phyloP scores from a whole-genome alignment of 2,329 filamentous ascomycete species.

The Seiridium unicorne region DNA sequence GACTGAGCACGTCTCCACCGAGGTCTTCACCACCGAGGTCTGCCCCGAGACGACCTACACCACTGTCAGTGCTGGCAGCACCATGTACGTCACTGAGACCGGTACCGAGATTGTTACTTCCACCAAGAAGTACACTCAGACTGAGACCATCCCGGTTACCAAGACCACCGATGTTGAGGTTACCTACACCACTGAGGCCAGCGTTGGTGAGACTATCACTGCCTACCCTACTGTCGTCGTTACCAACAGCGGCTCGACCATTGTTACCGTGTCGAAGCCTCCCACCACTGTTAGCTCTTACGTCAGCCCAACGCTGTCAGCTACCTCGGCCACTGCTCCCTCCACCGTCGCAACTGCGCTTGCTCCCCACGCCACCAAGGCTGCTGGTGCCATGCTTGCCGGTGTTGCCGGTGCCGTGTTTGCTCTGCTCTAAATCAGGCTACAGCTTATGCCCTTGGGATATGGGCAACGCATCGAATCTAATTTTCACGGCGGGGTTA shows the following conservation, averaged over 20 bases:
- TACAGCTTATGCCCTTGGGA: background rate
- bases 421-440: slow-evolving; percentile 18
- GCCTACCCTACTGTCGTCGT: slow-evolving; percentile 29
- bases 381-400: slow-evolving; percentile 22
- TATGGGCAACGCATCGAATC: background rate
- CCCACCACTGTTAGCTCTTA: slow-evolving; percentile 16
- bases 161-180: slow-evolving; percentile 35
- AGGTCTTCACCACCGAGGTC: slow-evolving; percentile 34
- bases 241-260: slow-evolving; percentile 28
- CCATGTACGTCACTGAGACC: slow-evolving; percentile 40
- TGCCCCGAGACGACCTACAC: slow-evolving; percentile 38
- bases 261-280: slow-evolving; percentile 27
- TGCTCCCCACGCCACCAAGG: slow-evolving; percentile 18
- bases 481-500: slow-evolving; percentile 7
- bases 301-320: slow-evolving; percentile 1
- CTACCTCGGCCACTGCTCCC: slow-evolving; percentile 6
- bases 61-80: slow-evolving; percentile 39
- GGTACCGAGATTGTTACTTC: slow-evolving; percentile 37
- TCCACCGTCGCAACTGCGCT: slow-evolving; percentile 10
- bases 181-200: slow-evolving; percentile 38
- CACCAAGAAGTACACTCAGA: slow-evolving; percentile 34
- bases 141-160: slow-evolving; percentile 39
- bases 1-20: slow-evolving; percentile 25
- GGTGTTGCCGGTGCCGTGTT: slow-evolving; percentile 24
- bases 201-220: slow-evolving; percentile 30